phyloP scores from a whole-genome alignment of 352 stramenopile genomes.

The Pseudoperonospora humuli region DNA sequence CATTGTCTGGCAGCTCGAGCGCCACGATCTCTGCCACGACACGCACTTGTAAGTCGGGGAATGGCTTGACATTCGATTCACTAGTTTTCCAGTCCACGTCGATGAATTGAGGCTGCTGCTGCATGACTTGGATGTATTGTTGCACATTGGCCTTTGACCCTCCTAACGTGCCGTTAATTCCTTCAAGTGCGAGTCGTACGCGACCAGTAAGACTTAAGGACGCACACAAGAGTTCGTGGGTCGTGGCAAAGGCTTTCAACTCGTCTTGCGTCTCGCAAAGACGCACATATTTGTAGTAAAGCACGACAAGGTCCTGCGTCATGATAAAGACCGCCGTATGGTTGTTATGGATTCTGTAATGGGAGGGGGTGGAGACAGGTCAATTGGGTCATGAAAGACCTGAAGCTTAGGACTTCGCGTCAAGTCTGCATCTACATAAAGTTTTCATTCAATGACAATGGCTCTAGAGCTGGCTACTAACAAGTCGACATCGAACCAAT shows the following conservation, averaged over 20 bases:
- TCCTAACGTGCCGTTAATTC: constrained; percentile 82
- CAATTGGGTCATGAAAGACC: not conserved
- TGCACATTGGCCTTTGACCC: constrained; percentile 34
- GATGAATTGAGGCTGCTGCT: constrained; percentile 20
- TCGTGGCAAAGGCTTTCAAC: constrained; percentile 26
- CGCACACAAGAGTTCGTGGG: constrained; percentile 44
- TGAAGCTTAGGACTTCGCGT: no score
- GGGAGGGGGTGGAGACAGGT: constrained; percentile 13
- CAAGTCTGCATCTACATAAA: no score
- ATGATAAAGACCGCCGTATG: constrained; percentile 12
- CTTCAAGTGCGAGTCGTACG: constrained; percentile 72
- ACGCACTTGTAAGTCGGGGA: constrained; percentile 64
- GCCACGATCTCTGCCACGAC: constrained; percentile 66
- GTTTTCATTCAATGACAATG: no score
- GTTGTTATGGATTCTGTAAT: no score
- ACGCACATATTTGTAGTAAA: constrained; percentile 81
- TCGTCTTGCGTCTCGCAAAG: constrained; percentile 38
- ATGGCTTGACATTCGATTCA: constrained; percentile 33
- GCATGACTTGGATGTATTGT: constrained; percentile 59
- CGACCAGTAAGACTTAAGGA: constrained; percentile 54
- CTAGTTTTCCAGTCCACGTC: constrained; percentile 84
- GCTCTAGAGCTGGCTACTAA: no score
- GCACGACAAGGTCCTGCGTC: constrained; percentile 38
- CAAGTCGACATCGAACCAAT: no score
- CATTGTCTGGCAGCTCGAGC: constrained; percentile 50